A percentile compares a stretch with the other conserved stretches of the same genome.
phyloP scores from a whole-genome alignment of 1,284 basidiomycete genomes.

The Austroboletus niveus region DNA sequence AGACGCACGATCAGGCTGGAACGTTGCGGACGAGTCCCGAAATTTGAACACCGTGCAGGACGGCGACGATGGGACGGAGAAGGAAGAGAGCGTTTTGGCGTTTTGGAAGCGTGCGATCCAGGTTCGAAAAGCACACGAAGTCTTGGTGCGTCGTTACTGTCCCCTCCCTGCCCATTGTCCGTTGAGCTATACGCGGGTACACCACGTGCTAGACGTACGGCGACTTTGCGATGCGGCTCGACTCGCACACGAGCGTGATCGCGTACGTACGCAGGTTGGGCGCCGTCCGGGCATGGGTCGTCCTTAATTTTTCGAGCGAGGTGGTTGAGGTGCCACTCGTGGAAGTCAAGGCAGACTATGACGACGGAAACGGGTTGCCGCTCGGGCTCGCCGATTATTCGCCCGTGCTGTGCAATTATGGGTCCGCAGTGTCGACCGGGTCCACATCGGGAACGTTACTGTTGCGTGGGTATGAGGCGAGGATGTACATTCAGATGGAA shows the following conservation, averaged over 20 bases:
- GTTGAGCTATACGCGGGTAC: too few species aligned
- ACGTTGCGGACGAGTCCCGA: conserved; percentile 40
- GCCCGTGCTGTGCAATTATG: conserved; percentile 34
- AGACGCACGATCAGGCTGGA: conserved; percentile 50
- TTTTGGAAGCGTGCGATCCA: conserved; percentile 61
- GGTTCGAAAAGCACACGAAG: conserved; percentile 51
- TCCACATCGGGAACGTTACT: neutral
- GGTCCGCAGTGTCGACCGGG: neutral
- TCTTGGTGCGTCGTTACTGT: conserved; percentile 43
- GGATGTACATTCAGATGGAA: neutral
- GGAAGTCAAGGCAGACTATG: neutral
- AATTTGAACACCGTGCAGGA: conserved; percentile 27
- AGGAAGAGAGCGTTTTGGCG: conserved; percentile 45
- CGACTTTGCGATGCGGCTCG: conserved; percentile 49
- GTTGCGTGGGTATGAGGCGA: neutral
- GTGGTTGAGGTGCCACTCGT: conserved; percentile 27
- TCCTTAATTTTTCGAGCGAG: conserved; percentile 52
- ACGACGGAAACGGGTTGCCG: neutral
- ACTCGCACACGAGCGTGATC: conserved; percentile 50
- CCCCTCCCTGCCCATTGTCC: neutral
- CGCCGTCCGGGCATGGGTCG: conserved; percentile 37
- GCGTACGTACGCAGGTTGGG: conserved; percentile 51
- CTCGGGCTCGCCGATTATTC: neutral
- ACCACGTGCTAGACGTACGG: conserved; percentile 48
- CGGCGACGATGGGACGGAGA: too few species aligned